phyloP scores from a whole-genome alignment of 129 eudicot genomes.

The Escallonia rubra region DNA sequence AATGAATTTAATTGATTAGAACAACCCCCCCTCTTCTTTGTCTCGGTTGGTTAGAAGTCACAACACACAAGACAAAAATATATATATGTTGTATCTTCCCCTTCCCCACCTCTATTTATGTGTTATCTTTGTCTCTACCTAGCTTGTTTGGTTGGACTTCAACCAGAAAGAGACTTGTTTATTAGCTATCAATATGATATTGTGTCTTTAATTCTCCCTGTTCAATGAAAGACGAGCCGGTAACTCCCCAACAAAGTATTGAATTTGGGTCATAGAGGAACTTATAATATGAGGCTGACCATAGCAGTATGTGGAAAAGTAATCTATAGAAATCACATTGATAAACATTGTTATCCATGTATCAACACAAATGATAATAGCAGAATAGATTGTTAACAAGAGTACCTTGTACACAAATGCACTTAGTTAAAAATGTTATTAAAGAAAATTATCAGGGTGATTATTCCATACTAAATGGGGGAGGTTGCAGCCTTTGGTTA shows the following conservation, averaged over 20 bases:
- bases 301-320: no score
- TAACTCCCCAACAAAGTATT: neutral
- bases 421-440: no score
- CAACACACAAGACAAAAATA: neutral
- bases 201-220: neutral
- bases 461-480: no score
- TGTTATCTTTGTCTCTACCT: neutral
- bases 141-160: neutral
- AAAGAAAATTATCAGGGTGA: no score
- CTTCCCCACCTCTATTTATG: neutral
- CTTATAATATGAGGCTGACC: neutral
- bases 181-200: neutral
- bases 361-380: no score
- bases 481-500: no score
- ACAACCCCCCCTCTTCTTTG: neutral
- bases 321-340: no score
- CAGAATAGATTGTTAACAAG: no score
- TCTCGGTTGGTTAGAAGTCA: constrained; percentile 3
- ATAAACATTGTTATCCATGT: no score
- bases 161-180: neutral
- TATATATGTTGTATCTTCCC: neutral
- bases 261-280: neutral
- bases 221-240: neutral
- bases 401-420: no score
- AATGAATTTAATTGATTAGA: constrained; percentile 2